Base-by-base conservation (phyloP, 805 yeast species). In the Metschnikowia vanudenii region DNA sequence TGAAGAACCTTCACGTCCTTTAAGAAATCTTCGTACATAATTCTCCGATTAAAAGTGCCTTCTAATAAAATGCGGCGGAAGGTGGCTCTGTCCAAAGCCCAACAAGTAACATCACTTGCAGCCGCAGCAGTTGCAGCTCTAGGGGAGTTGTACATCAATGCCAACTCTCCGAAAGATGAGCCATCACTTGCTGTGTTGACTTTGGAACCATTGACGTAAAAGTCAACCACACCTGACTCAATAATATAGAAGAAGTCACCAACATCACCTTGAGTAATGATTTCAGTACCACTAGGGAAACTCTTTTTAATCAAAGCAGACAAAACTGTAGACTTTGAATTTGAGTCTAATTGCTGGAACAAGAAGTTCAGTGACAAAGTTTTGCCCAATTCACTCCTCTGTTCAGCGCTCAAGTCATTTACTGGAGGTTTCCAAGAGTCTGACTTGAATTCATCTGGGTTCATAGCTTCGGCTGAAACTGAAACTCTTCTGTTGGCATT, bases 131-230 rank as follows among this genome's bases (percentile, higher is more conserved):
- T 89, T 9, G 98, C 98, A 7, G 98, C 98, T 69, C 99, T 83
- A 51, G 97, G 97, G 16, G 97, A 83, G 66, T 94, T 92, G 73
- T 94, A 92, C 96, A 94, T 90, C 58, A 94, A 77, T 3, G 99
- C 99, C 60, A 94, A 78, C 68, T 94, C 99, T 62, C 99, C 99
- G 68, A 94, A 94, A 37, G 92, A 84, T 4, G 96, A 81, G 6
- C 98, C 97, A 33, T 88, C 82, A 9, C 88, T 85, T n/a, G 88
- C 78, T 1, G 85, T 73, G 61, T 80, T 84, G 32, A 90, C 92
- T 59, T 81, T 78, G 37, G 76, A 63, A 43, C 81, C 85, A 63
- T 88, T 80, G 28, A 86, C 91, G 56, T 75, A 78, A 59, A 82
- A 91, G 52, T 88, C 92, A 46, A 94, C 97, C 1, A 76, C 68